phyloP scores from a whole-genome alignment of 371 early-diverging fungal species.

The Dinochytrium kinnereticum region DNA sequence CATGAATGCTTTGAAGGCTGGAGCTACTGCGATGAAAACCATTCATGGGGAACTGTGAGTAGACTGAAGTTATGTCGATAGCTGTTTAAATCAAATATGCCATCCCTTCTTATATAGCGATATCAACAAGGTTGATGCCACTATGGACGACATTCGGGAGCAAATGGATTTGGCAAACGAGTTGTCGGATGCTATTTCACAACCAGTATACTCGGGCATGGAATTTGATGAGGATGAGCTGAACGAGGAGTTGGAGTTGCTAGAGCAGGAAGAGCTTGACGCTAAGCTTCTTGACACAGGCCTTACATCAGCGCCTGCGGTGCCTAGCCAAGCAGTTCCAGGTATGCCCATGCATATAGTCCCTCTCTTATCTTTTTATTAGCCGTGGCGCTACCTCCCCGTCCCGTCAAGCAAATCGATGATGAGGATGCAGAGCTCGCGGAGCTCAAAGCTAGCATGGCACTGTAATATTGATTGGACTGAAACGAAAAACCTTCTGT shows the following conservation, averaged over 20 bases:
- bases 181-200: constrained; percentile 91
- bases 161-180: constrained; percentile 97
- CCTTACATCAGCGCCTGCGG: constrained; percentile 56
- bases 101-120: constrained; percentile 62
- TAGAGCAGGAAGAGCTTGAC: constrained; percentile 95
- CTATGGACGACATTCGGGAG: constrained; percentile 97
- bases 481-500: not conserved
- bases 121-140: constrained; percentile 92
- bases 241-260: constrained; percentile 85
- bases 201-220: constrained; percentile 82
- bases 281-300: constrained; percentile 75
- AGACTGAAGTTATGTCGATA: constrained; percentile 5
- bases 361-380: too few species aligned
- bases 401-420: constrained; percentile 55
- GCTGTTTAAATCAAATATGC: too few species aligned
- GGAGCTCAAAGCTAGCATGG: constrained; percentile 81
- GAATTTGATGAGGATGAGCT: constrained; percentile 96
- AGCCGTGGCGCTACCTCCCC: constrained; percentile 53
- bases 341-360: too few species aligned
- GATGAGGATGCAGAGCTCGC: constrained; percentile 88
- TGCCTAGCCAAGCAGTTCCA: constrained; percentile 60
- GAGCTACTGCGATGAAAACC: constrained; percentile 91
- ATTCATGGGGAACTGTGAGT: constrained; percentile 92
- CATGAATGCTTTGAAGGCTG: constrained; percentile 94
- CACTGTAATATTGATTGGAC: constrained; percentile 44